phyloP scores from a whole-genome alignment of 495 filamentous ascomycete genomes.

The Penicillium fimorum region DNA sequence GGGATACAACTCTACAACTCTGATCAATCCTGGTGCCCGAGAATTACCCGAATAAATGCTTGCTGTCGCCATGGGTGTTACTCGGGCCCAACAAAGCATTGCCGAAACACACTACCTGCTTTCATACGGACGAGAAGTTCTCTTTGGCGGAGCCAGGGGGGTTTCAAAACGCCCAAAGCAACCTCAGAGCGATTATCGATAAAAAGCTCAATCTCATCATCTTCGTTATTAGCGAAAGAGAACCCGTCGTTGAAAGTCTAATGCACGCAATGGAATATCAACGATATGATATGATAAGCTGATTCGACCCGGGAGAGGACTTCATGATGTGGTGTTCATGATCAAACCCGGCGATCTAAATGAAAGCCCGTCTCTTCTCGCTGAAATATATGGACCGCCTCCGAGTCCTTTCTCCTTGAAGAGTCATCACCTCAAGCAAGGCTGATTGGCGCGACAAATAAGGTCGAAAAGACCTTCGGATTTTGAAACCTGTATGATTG shows the following conservation, averaged over 20 bases:
- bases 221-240: background rate
- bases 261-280: background rate
- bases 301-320: too few species aligned
- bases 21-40: too few species aligned
- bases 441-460: background rate
- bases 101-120: too few species aligned
- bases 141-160: background rate
- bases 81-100: too few species aligned
- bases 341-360: background rate
- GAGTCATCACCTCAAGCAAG: background rate
- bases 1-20: too few species aligned
- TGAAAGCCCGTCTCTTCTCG: background rate
- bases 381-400: background rate
- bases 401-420: background rate
- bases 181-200: background rate
- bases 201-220: background rate
- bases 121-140: background rate
- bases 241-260: background rate
- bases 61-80: too few species aligned
- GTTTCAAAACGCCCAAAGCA: too few species aligned
- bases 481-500: too few species aligned
- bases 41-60: too few species aligned
- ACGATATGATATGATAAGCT: too few species aligned
- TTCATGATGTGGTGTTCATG: background rate
- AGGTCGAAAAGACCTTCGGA: background rate